Evolutionary conservation across 306 rosid genomes (phyloP), one percentile per base, ranked within the genome.

Genomic region (Trichosanthes cucumerina): DNA sequence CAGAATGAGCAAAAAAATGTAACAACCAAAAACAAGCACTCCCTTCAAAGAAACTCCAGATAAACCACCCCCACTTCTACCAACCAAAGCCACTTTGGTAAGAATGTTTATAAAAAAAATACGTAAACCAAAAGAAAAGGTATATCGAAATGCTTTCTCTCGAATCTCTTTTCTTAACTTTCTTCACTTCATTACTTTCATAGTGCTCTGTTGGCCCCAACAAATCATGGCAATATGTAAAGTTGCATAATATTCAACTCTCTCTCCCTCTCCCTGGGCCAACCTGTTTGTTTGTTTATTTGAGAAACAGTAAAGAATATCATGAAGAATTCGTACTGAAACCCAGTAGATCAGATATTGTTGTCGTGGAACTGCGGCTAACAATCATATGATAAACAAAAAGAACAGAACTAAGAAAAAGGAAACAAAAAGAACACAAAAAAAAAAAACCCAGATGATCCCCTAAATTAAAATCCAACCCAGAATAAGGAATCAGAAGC

Each of bases 41-140:
- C 86, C 90, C 98, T 95, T 95, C 87, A 83, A 95, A 88, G 96
- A 87, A 95, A 92, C 94, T 85, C 92, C 80, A 82, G 75, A 78
- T 85, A 85, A 93, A 90, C 98, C 34, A 91, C 86, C 96, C 81
- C 96, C 98, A 95, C 98, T 89, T 88, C 91, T 68, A 94, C 96
- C 98, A 80, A 95, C 88, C 95, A 88, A 79, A 80, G 80, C 84
- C 84, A 64, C 58, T 73, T 66, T 12, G 66, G 73, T 71, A 72
- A 71, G 77, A 44, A 16, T 36, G 1, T 28, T 28, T 28, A 49
- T 14, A 60, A 70, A 56, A 44, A 53, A 71, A 58, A 18, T 49
- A 80, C 44, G 43, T 18, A 57, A 62, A 73, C 26, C 36, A 77
- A 58, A 76, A 53, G 76, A 77, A 59, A 75, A 54, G 47, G 33